Conservation (phyloP, 2,329 filamentous ascomycete genomes). For the Fusarium sp. region DNA sequence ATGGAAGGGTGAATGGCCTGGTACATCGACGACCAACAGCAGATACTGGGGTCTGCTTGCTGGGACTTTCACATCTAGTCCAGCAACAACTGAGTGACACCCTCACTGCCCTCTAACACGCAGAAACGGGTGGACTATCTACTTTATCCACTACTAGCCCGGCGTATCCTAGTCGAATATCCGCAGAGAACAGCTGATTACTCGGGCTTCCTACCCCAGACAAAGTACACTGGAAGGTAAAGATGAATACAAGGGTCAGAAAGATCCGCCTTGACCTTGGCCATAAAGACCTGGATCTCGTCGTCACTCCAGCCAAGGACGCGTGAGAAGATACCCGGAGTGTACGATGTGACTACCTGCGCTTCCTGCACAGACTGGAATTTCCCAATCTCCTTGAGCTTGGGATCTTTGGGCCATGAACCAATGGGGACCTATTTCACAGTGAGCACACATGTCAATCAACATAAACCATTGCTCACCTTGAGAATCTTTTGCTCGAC, state of each 20-base stretch:
- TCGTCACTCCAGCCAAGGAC: conserved; percentile 34
- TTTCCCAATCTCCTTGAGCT: conserved; percentile 30
- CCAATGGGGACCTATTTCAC: too few species aligned
- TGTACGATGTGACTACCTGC: conserved; percentile 34
- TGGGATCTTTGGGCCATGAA: neutral
- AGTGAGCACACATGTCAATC: neutral
- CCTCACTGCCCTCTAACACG: too few species aligned
- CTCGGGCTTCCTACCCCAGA: conserved; percentile 34
- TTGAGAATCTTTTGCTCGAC: conserved; percentile 18
- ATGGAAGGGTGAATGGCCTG: too few species aligned
- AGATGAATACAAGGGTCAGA: conserved; percentile 30
- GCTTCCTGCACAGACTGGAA: conserved; percentile 27
- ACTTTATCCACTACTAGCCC: too few species aligned
- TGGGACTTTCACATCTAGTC: too few species aligned
- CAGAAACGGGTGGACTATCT: too few species aligned
- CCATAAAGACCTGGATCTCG: conserved; percentile 36
- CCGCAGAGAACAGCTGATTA: neutral
- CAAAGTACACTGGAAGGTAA: conserved; percentile 33
- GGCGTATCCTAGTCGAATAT: too few species aligned
- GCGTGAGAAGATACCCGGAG: conserved; percentile 30
- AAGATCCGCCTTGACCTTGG: conserved; percentile 34
- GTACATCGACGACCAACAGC: too few species aligned
- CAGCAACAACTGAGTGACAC: too few species aligned
- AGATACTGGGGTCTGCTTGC: too few species aligned
- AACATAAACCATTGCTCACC: neutral